Evolutionary conservation across 306 rosid species (phyloP).

Genomic region (Medicago arabica): DNA sequence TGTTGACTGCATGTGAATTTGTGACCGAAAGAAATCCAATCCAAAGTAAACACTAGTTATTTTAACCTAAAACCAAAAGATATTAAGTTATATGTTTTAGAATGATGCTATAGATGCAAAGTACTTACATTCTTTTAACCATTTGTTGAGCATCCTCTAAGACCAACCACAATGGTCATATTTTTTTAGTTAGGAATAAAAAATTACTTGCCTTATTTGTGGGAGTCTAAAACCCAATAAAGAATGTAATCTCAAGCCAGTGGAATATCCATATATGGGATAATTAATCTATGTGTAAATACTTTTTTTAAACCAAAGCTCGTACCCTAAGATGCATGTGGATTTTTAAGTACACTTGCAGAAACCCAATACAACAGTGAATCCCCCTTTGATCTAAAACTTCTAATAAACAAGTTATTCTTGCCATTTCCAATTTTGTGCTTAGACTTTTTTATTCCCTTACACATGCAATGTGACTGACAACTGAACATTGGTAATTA

Average conservation of each 20-base stretch:
- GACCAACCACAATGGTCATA: not conserved
- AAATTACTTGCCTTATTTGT: slow-evolving; percentile 18
- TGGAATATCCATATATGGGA: slow-evolving; percentile 31
- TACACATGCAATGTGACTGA: slow-evolving; percentile 62
- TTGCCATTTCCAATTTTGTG: slow-evolving; percentile 25
- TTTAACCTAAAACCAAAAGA: too few relatives aligned
- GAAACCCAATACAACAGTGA: slow-evolving; percentile 55
- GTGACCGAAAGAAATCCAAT: too few relatives aligned
- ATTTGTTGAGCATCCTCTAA: too few relatives aligned
- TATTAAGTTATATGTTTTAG: too few relatives aligned
- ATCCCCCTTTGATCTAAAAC: slow-evolving; percentile 60
- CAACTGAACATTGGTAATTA: slow-evolving; percentile 45
- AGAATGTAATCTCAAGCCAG: slow-evolving; percentile 36
- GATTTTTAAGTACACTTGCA: slow-evolving; percentile 30
- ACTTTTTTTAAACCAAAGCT: slow-evolving; percentile 29
- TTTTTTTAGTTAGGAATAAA: not conserved
- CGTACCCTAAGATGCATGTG: slow-evolving; percentile 20
- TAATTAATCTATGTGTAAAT: slow-evolving; percentile 9
- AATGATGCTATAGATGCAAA: too few relatives aligned
- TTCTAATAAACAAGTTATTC: slow-evolving; percentile 22
- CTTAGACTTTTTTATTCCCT: slow-evolving; percentile 47
- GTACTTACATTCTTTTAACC: too few relatives aligned
- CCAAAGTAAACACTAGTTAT: too few relatives aligned
- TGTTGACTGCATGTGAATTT: too few relatives aligned
- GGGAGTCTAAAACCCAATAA: slow-evolving; percentile 40